phyloP scores from a whole-genome alignment of 495 filamentous ascomycete genomes.

The Viridothelium virens region DNA sequence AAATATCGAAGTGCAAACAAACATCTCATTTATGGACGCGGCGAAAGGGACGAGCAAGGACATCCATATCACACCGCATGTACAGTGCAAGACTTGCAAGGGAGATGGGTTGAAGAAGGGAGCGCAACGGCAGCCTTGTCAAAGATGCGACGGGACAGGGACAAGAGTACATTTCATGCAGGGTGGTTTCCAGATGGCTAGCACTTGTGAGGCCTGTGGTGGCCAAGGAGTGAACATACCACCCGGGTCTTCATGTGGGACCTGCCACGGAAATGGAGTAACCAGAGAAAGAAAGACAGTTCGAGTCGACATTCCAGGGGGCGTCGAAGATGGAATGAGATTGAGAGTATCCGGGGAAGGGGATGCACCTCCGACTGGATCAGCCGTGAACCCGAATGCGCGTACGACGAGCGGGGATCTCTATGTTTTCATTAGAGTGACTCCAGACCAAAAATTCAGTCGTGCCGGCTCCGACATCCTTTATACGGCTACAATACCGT shows the following conservation, averaged over 20 bases:
- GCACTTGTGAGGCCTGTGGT: conserved; percentile 72
- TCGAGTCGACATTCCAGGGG: conserved; percentile 81
- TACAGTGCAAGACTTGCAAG: conserved; percentile 68
- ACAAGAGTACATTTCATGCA: conserved; percentile 79
- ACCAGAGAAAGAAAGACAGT: conserved; percentile 69
- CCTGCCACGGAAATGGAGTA: conserved; percentile 73
- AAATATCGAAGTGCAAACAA: conserved; percentile 87
- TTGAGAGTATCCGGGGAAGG: conserved; percentile 74
- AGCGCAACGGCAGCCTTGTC: conserved; percentile 61
- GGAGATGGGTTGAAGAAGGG: conserved; percentile 82
- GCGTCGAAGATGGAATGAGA: conserved; percentile 92
- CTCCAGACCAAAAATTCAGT: conserved; percentile 76
- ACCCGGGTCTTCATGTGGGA: conserved; percentile 66
- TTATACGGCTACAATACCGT: conserved; percentile 81
- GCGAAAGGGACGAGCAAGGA: conserved; percentile 78
- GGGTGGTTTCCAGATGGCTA: conserved; percentile 90
- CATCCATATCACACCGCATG: conserved; percentile 68
- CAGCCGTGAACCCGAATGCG: conserved; percentile 48
- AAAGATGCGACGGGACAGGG: conserved; percentile 76
- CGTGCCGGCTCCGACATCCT: conserved; percentile 80
- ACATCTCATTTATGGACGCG: conserved; percentile 90
- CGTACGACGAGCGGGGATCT: conserved; percentile 68
- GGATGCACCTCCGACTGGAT: conserved; percentile 71
- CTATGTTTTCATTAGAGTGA: conserved; percentile 76
- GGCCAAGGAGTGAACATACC: conserved; percentile 67